Percentiles rank a stretch among this genome's conserved stretches.
phyloP scores from a whole-genome alignment of 306 rosid species.

The Carpinus viminea region DNA sequence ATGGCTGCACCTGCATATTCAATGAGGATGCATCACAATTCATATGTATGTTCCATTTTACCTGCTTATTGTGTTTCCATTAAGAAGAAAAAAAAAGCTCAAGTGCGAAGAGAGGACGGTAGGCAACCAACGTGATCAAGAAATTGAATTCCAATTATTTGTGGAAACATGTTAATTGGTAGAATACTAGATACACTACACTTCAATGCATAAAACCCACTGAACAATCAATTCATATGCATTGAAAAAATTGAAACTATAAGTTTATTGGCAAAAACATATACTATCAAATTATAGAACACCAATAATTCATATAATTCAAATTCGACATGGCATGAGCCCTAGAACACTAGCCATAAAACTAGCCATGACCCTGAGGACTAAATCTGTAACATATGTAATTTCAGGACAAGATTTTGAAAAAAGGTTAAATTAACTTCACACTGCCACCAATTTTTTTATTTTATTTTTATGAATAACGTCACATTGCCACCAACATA shows the following conservation, averaged over 20 bases:
- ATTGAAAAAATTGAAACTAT: not conserved
- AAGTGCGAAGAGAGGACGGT: slow-evolving; percentile 13
- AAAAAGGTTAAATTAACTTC: not conserved
- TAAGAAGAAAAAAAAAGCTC: not conserved
- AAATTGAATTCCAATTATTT: slow-evolving; percentile 2
- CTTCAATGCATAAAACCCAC: not conserved
- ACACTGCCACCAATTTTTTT: not conserved
- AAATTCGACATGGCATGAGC: not conserved
- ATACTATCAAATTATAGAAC: not conserved
- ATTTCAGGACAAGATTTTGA: not conserved
- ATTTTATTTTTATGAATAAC: not conserved
- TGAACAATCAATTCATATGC: not conserved
- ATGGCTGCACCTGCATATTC: slow-evolving; percentile 75
- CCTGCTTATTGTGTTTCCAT: not conserved
- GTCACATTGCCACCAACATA: not conserved
- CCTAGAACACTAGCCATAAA: not conserved
- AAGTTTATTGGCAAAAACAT: not conserved
- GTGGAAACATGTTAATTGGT: slow-evolving; percentile 1
- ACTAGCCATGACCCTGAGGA: not conserved
- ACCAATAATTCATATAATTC: not conserved
- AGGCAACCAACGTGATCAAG: slow-evolving; percentile 10
- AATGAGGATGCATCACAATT: slow-evolving; percentile 25
- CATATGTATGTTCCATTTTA: slow-evolving; percentile 10
- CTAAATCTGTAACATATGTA: not conserved
- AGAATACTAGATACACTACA: not conserved